Base-by-base conservation (phyloP, 2,329 filamentous ascomycete species). In the Cercospora citrullina region DNA sequence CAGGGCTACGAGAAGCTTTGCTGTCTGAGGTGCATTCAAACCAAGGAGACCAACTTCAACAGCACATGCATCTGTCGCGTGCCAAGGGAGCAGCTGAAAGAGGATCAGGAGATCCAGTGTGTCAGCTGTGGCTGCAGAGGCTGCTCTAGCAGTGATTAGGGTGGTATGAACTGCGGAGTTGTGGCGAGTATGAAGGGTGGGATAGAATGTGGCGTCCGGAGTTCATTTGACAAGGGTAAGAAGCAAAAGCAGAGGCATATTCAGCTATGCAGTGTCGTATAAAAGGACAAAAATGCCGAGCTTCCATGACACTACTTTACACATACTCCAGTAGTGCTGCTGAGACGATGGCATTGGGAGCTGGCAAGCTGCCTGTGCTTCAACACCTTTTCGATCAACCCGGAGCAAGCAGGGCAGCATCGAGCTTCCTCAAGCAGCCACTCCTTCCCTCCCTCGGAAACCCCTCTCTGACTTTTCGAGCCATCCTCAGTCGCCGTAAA, bases 11-110 rank as follows among this genome's bases (percentile, higher is more conserved):
- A 99, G 81, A 97, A 98, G 89, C 83, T 99, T 53, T 99, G 95
- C 81, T 99, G 95, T 80, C 84, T 97, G 65, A 89, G 94, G 70
- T 99, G 95, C 80, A 94, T 99, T 66, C 95, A 99, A 81, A 97
- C 95, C n/a, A 98, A 98, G 81, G 95, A 99, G 84, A 99, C 95
- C 31, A 99, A 99, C 81, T 99, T 98, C 84, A 95, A 94, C 80
- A 91, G 92, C 72, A 99, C 94, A 0, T 99, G 95, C 79, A 95
- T 99, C 76, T 99, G 95, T 80, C 91, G 95, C 62, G 94, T 99
- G 61, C 95, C 95, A 1, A 90, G 91, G 77, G 90, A 92, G 33
- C 88, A 96, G 79, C 82, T 99, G 77, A 97, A 97, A 80, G 93
- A 96, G 76, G 90, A 93, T 51, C 91, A 95, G 78, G 91, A 92